Evolutionary conservation across 352 stramenopile genomes (phyloP).

Genomic region (Phytopythium boreale): DNA sequence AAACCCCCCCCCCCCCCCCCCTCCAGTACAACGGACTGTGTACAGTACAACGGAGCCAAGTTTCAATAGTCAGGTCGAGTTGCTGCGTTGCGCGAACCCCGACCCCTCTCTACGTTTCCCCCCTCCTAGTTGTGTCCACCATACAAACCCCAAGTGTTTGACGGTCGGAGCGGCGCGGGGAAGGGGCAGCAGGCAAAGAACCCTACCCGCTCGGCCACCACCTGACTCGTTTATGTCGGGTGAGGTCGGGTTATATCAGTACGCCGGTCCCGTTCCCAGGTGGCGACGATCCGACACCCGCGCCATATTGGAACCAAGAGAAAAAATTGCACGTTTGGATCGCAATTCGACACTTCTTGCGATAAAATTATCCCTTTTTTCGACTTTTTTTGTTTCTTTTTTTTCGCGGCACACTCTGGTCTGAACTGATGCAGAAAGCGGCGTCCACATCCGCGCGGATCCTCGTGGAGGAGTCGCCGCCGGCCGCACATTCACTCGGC

Average conservation of each 20-base stretch:
- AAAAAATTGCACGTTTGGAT: background rate
- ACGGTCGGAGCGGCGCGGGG: background rate
- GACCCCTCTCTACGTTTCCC: background rate
- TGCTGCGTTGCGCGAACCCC: background rate
- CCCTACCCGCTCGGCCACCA: no score
- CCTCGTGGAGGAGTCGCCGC: no score
- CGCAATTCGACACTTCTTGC: background rate
- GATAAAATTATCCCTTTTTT: background rate
- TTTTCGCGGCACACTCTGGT: background rate
- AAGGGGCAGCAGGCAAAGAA: no score
- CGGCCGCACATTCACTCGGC: background rate
- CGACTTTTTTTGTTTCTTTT: background rate
- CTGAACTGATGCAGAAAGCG: background rate
- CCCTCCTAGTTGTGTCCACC: background rate
- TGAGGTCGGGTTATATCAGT: no score
- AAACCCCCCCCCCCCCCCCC: no score
- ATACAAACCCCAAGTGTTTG: background rate
- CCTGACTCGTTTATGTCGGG: no score
- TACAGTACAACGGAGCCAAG: no score
- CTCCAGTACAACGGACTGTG: no score
- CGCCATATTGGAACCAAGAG: background rate
- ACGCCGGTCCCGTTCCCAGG: no score
- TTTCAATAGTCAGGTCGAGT: background rate
- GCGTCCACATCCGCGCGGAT: no score
- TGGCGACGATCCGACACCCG: background rate